Evolutionary conservation across 129 eudicot genomes (phyloP).

Genomic region (Oenanthe sinensis): DNA sequence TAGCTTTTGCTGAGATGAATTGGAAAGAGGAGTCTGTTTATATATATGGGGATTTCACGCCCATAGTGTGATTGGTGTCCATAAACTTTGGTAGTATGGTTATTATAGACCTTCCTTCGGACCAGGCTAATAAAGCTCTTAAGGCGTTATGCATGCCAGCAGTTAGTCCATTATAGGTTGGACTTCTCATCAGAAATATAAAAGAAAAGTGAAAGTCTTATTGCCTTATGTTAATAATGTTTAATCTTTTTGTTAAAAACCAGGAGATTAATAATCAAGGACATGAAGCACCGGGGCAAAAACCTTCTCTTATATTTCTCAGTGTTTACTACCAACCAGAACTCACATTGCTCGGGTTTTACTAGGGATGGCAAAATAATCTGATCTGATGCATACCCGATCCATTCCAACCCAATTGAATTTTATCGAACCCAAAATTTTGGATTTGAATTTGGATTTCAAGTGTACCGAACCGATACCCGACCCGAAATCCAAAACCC

Average conservation of each 20-base stretch:
- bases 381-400: too few species aligned
- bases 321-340: too few species aligned
- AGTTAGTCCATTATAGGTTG: constrained; percentile 82
- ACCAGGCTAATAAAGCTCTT: constrained; percentile 90
- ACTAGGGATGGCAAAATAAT: too few species aligned
- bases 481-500: too few species aligned
- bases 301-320: too few species aligned
- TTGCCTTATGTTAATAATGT: constrained; percentile 5
- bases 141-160: constrained; percentile 91
- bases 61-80: constrained; percentile 17
- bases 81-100: constrained; percentile 60
- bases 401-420: too few species aligned
- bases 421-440: too few species aligned
- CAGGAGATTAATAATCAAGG: constrained; percentile 94
- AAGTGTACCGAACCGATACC: too few species aligned
- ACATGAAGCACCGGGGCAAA: too few species aligned
- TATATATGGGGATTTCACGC: not conserved
- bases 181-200: constrained; percentile 10
- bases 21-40: not conserved
- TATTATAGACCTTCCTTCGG: constrained; percentile 92
- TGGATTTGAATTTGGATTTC: too few species aligned
- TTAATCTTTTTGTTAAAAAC: constrained; percentile 26
- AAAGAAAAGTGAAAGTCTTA: not conserved
- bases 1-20: not conserved
- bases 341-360: too few species aligned